Base-by-base conservation (phyloP, 805 yeast species). In the Teunomyces cretensis region DNA sequence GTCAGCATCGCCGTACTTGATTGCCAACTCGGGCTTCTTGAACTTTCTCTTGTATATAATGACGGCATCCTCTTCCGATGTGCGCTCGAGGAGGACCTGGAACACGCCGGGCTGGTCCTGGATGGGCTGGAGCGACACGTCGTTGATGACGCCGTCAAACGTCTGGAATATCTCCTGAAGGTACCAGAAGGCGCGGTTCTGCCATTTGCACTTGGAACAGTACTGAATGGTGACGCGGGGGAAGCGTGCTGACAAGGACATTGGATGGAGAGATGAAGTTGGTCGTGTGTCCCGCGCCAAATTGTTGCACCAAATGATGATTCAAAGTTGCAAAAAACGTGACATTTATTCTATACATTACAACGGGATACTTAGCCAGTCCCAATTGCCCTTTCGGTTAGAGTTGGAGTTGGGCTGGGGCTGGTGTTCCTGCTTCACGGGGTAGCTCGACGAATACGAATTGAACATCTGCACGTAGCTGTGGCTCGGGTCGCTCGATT, bases 151-250 rank as follows among this genome's bases (percentile, higher is more conserved):
- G 74, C 57, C 60, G 77, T 82, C 83, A 62, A 88, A 90, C 0
- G 97, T 90, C 56, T 86, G 88, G n/a, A 89, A 65, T 1, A 90
- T 68, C 62, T 89, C 97, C 60, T 87, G 96, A 27, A 81, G 69
- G 54, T 88, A 88, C 96, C 96, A 90, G 0, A 88, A 76, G 1
- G 96, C 95, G 9, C 97, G 69, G 39, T 88, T 76, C 55, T 86
- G 86, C 97, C 97, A 89, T 56, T 86, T 85, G 70, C 97, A 89
- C 58, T 78, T 80, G 31, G 86, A 84, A 60, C 97, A 89, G 65
- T 84, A 89, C 52, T 79, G 75, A 33, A 89, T 88, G 4, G 80
- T 67, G 2, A 89, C 78, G 36, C 81, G 69, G 2, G 95, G 94
- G 47, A 73, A 81, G 9, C 14, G 33, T 13, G 28, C 28, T 26